Conservation (phyloP, 2,329 filamentous ascomycete genomes). For the Lasiodiplodia citricola region DNA sequence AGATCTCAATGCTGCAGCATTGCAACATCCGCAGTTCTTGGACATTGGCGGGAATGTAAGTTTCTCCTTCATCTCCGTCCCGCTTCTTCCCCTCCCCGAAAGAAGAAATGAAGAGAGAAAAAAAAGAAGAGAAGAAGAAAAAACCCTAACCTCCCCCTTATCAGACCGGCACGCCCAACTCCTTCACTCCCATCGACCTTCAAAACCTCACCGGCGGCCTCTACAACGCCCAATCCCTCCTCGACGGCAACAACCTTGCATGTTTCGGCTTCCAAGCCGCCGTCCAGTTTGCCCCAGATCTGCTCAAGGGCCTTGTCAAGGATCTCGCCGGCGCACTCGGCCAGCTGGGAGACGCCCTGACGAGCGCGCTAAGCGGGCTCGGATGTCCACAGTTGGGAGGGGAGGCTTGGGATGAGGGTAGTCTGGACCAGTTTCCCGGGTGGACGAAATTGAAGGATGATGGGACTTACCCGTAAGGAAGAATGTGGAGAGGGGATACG, state of each 20-base stretch:
- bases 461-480: not conserved
- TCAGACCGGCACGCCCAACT: conserved; percentile 29
- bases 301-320: conserved; percentile 43
- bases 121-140: not conserved
- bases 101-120: not conserved
- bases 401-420: conserved; percentile 8
- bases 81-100: not conserved
- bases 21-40: conserved; percentile 39
- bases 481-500: not conserved
- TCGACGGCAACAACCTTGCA: conserved; percentile 55
- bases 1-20: conserved; percentile 22
- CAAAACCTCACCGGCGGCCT: conserved; percentile 47
- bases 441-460: not conserved
- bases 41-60: conserved; percentile 42
- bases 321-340: conserved; percentile 40
- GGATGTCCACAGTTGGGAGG: conserved; percentile 28
- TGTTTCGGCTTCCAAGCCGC: conserved; percentile 52
- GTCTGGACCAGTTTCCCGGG: conserved; percentile 17
- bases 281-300: conserved; percentile 50
- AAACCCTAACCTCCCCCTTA: not conserved
- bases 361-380: conserved; percentile 20
- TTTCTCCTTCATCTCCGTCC: conserved; percentile 33
- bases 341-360: conserved; percentile 43
- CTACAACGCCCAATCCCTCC: conserved; percentile 49
- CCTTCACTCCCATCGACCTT: conserved; percentile 44